phyloP scores from a whole-genome alignment of 2,329 filamentous ascomycete species.

The Colletotrichum cereale region DNA sequence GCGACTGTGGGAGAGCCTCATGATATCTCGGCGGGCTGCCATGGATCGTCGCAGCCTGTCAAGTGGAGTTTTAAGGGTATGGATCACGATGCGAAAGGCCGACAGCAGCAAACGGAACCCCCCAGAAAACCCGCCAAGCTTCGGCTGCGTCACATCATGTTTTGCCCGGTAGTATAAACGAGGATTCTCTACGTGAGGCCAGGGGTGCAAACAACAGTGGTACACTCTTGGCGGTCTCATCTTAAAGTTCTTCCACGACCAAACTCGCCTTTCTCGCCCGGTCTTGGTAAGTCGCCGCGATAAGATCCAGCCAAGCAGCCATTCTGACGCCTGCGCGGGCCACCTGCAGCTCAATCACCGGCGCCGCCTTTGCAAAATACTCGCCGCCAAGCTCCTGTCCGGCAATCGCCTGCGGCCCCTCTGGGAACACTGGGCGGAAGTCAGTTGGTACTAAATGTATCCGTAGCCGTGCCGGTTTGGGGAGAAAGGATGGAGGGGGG shows the following conservation, averaged over 20 bases:
- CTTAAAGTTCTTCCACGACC: slow-evolving; percentile 33
- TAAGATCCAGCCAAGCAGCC: slow-evolving; percentile 75
- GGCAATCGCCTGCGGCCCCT: slow-evolving; percentile 69
- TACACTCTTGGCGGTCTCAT: slow-evolving; percentile 35
- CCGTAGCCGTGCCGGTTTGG: slow-evolving; percentile 6
- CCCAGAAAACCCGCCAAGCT: slow-evolving; percentile 19
- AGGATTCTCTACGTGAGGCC: slow-evolving; percentile 28
- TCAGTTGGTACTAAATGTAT: slow-evolving; percentile 9
- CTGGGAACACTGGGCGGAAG: slow-evolving; percentile 65
- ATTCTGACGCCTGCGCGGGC: slow-evolving; percentile 78
- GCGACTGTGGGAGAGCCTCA: not conserved
- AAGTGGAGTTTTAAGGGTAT: not conserved
- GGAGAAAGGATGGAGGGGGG: not conserved
- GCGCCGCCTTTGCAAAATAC: slow-evolving; percentile 74
- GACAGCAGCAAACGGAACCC: not conserved
- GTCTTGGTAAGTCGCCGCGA: slow-evolving; percentile 57
- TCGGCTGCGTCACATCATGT: slow-evolving; percentile 31
- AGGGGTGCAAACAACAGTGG: slow-evolving; percentile 16
- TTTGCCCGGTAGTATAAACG: slow-evolving; percentile 30
- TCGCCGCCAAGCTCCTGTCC: slow-evolving; percentile 71
- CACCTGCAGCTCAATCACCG: slow-evolving; percentile 74
- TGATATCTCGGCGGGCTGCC: not conserved
- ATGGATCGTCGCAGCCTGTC: not conserved
- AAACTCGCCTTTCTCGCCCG: slow-evolving; percentile 25
- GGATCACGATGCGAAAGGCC: not conserved